These are phyloP conservation scores for Wickerhamiella infanticola DNA, from an alignment of 1,139 yeast species.

Conservation along the genomic window DNA sequence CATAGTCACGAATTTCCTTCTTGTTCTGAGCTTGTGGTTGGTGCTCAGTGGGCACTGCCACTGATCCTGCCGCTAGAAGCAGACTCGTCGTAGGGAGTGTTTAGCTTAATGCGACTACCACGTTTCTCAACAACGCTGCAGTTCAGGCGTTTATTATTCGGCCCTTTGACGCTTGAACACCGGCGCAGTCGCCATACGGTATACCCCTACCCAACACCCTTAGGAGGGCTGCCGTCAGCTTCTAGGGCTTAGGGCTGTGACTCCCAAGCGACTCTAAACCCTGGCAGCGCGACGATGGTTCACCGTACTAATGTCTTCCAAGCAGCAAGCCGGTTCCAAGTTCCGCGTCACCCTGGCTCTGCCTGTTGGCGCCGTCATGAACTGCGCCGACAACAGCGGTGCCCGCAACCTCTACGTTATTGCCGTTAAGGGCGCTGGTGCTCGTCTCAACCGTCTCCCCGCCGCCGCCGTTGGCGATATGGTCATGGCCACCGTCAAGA, in stretches of 20 bases:
- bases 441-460: slow-evolving; percentile 99
- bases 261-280: not conserved
- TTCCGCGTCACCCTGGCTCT: slow-evolving; percentile 70
- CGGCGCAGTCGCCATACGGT: no score
- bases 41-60: no score
- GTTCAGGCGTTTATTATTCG: no score
- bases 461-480: slow-evolving; percentile 99
- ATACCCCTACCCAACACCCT: not conserved
- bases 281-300: not conserved
- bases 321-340: slow-evolving; percentile 84
- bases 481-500: slow-evolving; percentile 99
- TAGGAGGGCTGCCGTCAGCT: not conserved
- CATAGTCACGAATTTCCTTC: no score
- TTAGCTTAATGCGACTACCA: no score
- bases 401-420: slow-evolving; percentile 98
- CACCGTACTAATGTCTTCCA: slow-evolving; percentile 8
- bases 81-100: no score
- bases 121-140: no score
- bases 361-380: slow-evolving; percentile 99
- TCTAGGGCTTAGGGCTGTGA: slow-evolving; percentile 1
- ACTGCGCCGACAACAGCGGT: slow-evolving; percentile 99
- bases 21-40: no score
- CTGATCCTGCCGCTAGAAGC: no score
- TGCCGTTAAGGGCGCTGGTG: slow-evolving; percentile 99
- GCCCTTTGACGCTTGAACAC: no score